Base-by-base conservation (phyloP, 805 yeast species). In the Saccharomycopsis fermentans region DNA sequence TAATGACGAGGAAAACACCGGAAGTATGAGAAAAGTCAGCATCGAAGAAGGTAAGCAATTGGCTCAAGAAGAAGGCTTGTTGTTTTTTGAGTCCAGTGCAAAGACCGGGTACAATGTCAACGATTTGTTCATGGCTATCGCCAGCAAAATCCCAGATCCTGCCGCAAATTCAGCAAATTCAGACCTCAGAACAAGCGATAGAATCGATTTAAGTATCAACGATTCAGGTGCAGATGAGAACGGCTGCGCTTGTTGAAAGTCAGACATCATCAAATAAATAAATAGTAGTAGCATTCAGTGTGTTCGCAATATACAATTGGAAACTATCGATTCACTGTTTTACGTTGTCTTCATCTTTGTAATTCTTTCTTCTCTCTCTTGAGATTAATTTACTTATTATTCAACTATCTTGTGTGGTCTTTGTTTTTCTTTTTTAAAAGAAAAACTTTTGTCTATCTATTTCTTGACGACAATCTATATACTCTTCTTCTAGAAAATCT, bases 71-170 rank as follows among this genome's bases (percentile, higher is more conserved):
- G 97, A 92, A 73, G 90, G 87, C 1, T 75, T 94, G 60, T 73
- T 94, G 63, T 92, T 92, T 69, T 92, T 88, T 69, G 99, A 92
- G 74, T 90, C 97, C 6, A 84, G 94, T 69, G 99, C 99, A 21
- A 92, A 92, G 75, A 83, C 95, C 3, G 87, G 92, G 17, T 78
- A 79, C 67, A 90, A 91, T 67, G 97, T 92, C 43, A 89, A 87
- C 67, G 96, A 92, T 63, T 96, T 92, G 57, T 92, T 92, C 70
- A 74, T 89, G 68, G 92, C 89, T 16, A 88, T 92, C 63, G 99
- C 97, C 52, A 82, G 83, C 60, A 85, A 86, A 73, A 87, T 92
- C 58, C 96, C 97, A 24, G 68, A 67, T 24, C 40, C 56, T n/a
- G 52, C 52, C n/a, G 43, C 17, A 8, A 36, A 34, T 56, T 53